Percentiles rank a stretch among this genome's conserved stretches.
Evolutionary conservation across 805 yeast species (phyloP).

Genomic region (Kodamaea hsintzibuensis): DNA sequence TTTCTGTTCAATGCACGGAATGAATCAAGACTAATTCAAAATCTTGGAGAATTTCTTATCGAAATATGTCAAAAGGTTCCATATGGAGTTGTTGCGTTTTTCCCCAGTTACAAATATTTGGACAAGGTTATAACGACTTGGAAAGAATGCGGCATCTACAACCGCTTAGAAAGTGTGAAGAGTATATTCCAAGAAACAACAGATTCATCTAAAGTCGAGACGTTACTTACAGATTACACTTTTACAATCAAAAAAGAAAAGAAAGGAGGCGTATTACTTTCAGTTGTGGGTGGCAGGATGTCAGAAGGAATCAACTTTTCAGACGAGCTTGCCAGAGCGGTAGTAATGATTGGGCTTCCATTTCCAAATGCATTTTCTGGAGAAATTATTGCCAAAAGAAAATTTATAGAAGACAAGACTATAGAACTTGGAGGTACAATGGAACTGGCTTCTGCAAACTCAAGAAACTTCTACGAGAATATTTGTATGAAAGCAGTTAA

Average conservation of each 20-base stretch:
- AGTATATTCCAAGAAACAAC: constrained; percentile 58
- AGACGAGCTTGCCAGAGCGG: constrained; percentile 83
- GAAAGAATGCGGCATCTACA: constrained; percentile 39
- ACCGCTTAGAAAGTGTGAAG: constrained; percentile 41
- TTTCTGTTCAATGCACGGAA: constrained; percentile 71
- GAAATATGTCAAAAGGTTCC: constrained; percentile 53
- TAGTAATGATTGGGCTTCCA: constrained; percentile 85
- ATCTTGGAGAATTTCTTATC: constrained; percentile 52
- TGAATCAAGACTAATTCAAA: constrained; percentile 42
- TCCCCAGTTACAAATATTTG: constrained; percentile 81
- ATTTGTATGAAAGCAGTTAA: constrained; percentile 89
- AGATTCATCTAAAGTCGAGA: constrained; percentile 42
- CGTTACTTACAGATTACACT: constrained; percentile 53
- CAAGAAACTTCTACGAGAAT: constrained; percentile 70
- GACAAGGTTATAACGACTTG: constrained; percentile 52
- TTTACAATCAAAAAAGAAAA: constrained; percentile 31
- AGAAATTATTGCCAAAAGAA: constrained; percentile 71
- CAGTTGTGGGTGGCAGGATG: constrained; percentile 91
- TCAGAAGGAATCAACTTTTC: constrained; percentile 94
- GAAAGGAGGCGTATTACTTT: constrained; percentile 66
- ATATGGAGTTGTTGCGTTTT: constrained; percentile 75
- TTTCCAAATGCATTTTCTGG: constrained; percentile 84
- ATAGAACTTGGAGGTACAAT: constrained; percentile 48
- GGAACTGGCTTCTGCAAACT: constrained; percentile 46
- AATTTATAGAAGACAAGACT: constrained; percentile 57